These are phyloP conservation scores for Mucor plumbeus DNA, from an alignment of 371 early-diverging fungal species.

Conservation along the genomic window DNA sequence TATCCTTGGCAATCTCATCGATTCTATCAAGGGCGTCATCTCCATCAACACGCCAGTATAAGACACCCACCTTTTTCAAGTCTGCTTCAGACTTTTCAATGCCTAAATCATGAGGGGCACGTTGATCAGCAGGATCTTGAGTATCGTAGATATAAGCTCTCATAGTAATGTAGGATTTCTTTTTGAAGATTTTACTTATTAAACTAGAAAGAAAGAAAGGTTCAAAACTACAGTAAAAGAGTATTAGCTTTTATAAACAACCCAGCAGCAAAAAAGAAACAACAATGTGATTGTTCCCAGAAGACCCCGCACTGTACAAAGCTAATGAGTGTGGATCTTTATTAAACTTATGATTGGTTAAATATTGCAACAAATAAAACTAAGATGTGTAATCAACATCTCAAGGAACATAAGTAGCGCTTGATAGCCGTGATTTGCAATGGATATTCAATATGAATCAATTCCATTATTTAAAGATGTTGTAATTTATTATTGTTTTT, in stretches of 20 bases:
- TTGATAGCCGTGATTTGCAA: background rate
- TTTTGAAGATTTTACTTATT: background rate
- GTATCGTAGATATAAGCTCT: conserved; percentile 74
- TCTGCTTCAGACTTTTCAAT: conserved; percentile 66
- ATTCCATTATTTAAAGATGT: too few species aligned
- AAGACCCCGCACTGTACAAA: background rate
- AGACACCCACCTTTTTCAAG: conserved; percentile 71
- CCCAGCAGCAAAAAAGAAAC: background rate
- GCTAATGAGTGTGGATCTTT: background rate
- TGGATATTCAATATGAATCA: background rate
- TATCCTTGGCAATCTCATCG: conserved; percentile 72
- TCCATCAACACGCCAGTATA: conserved; percentile 75
- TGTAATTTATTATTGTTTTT: too few species aligned
- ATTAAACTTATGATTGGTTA: background rate
- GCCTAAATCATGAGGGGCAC: conserved; percentile 76
- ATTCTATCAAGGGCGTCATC: conserved; percentile 61
- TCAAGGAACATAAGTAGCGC: background rate
- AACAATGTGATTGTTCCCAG: background rate
- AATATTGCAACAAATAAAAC: conserved; percentile 1
- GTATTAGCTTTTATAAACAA: background rate
- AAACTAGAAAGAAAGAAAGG: background rate
- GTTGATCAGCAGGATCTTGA: conserved; percentile 56
- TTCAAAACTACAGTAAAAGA: too few species aligned
- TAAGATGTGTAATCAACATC: background rate
- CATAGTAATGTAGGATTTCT: conserved; percentile 41